Base-by-base conservation (phyloP, 352 stramenopile species). In the Phytophthora pinifolia region DNA sequence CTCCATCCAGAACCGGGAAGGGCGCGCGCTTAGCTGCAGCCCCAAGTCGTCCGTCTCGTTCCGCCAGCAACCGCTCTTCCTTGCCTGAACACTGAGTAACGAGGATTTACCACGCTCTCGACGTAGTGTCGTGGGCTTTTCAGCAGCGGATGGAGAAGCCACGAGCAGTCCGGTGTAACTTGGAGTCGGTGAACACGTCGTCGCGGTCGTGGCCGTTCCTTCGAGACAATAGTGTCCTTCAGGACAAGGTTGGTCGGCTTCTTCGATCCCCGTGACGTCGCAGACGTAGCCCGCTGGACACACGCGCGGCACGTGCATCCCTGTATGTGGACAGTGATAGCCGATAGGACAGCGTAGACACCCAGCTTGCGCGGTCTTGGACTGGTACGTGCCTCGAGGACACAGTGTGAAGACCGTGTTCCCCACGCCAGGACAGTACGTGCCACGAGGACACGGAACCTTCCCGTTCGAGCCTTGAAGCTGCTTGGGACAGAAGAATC, bases 31-130 rank as follows among this genome's bases (percentile, higher is more conserved):
- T 22, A 96, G 56, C 65, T 98, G 94, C 9, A 99, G 70, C 6
- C 96, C 96, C 63, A 98, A 98, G 51, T 99, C 96, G 20, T 85
- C 57, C 2, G 96, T 98, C 38, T 83, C 85, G 64, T 99, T 99
- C 47, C 94, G 91, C 84, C 96, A 98, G 59, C 96, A 99, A 3
- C 81, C 90, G 17, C 76, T 85, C 29, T 83, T 88, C 3, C 93
- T 64, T 1, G 83, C 74, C 6, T 91, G 90, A 18, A 97, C 54
- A 30, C 50, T 66, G 6, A 59, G 42, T 6, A 68, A 49, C 32
- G 58, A 50, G 6, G 46, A 41, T 18, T 65, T 61, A 6, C 56
- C 31, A 25, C 46, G 50, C 18, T 61, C 65, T 2, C 79, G 72
- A 25, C 77, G 70, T 9, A 85, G 6, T 4, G 75, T 92, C 0